phyloP scores from a whole-genome alignment of 1,284 basidiomycete genomes.

The Microbotryomycetes sp. region DNA sequence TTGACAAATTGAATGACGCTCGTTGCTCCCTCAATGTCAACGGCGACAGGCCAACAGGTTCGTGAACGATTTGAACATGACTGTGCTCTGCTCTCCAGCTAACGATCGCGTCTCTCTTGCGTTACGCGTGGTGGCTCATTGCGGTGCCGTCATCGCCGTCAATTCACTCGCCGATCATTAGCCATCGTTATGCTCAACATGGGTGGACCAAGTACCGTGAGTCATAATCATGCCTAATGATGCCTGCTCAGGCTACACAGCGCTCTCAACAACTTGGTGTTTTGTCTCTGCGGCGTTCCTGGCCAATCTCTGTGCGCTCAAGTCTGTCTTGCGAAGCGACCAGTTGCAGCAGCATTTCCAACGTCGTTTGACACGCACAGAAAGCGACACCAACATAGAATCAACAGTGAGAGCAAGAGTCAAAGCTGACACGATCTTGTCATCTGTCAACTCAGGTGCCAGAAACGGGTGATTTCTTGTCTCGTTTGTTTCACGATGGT shows the following conservation, averaged over 20 bases:
- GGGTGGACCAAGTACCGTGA: conserved; percentile 88
- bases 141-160: neutral
- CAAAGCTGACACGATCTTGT: neutral
- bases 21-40: neutral
- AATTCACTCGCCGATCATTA: conserved; percentile 40
- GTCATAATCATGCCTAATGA: too few relatives aligned
- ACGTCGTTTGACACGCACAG: neutral
- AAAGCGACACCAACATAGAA: neutral
- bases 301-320: neutral
- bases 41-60: conserved; percentile 10
- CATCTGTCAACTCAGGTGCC: conserved; percentile 32
- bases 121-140: neutral
- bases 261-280: too few relatives aligned
- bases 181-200: conserved; percentile 97
- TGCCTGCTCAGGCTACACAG: too few relatives aligned
- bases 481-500: conserved; percentile 85
- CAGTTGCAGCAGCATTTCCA: neutral
- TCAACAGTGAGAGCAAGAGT: neutral
- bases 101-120: too few relatives aligned
- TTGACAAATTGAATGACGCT: conserved; percentile 3
- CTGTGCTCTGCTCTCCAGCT: too few relatives aligned
- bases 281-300: neutral
- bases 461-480: conserved; percentile 62
- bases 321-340: neutral
- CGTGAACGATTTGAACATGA: neutral